These are phyloP conservation scores for Earliella scabrosa DNA, from an alignment of 1,284 basidiomycete species.

Conservation along the genomic window DNA sequence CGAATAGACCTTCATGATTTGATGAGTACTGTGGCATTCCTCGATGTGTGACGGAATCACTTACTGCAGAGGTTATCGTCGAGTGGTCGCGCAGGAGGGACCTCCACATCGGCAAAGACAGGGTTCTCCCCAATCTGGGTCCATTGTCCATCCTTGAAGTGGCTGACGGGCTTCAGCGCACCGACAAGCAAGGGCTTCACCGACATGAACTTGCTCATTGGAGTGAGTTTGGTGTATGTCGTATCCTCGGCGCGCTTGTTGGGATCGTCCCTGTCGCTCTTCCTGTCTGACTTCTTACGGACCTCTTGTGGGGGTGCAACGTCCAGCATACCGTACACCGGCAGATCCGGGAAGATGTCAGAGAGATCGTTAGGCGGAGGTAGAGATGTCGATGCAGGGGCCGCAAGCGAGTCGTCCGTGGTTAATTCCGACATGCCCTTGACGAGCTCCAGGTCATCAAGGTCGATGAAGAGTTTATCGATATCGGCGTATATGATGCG, in stretches of 20 bases:
- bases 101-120: conserved; percentile 52
- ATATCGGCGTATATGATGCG: conserved; percentile 60
- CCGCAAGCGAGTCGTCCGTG: conserved; percentile 40
- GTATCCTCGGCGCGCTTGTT: conserved; percentile 69
- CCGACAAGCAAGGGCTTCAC: conserved; percentile 71
- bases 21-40: conserved; percentile 1
- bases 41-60: conserved; percentile 15
- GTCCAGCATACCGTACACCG: conserved; percentile 57
- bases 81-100: conserved; percentile 38
- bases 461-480: conserved; percentile 62
- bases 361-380: conserved; percentile 38
- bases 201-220: conserved; percentile 69
- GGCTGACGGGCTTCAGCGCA: conserved; percentile 67
- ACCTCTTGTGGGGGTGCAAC: conserved; percentile 63
- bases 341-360: conserved; percentile 38
- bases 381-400: conserved; percentile 18
- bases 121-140: conserved; percentile 59
- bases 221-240: conserved; percentile 67
- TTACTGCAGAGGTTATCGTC: conserved; percentile 56
- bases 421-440: conserved; percentile 44
- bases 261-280: conserved; percentile 66
- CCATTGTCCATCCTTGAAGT: conserved; percentile 69
- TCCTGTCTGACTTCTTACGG: conserved; percentile 48
- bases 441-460: conserved; percentile 42
- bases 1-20: conserved; percentile 52